Base-by-base conservation (phyloP, 2,329 filamentous ascomycete genomes). In the Trichophyton rubrum region DNA sequence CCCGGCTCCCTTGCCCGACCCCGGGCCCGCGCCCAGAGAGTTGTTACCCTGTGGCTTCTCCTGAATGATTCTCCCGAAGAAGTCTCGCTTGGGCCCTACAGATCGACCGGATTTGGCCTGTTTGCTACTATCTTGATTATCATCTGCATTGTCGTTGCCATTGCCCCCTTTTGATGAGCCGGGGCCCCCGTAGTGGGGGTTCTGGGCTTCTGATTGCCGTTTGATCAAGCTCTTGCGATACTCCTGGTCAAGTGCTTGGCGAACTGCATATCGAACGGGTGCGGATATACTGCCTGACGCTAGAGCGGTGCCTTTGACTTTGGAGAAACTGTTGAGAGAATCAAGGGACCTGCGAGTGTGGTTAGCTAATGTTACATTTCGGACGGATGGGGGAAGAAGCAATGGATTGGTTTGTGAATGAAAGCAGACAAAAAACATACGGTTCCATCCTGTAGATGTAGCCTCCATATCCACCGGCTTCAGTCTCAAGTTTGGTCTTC, bases 361-460 rank as follows among this genome's bases (percentile, higher is more conserved):
- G 35, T 59, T 20, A 27, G 22, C 62, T n/a, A 27, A 30, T 43
- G 24, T 43, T n/a, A 43, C 40, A 17, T 43, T 43, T 43, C 33
- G 33, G 33, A 13, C 11, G 33, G 33, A 13, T 5, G 33, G 9
- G 33, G 3, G 3, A 3, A 2, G 0, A 38, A 38, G 8, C 4
- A 20, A 43, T 7, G 40, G 15, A 17, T 17, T n/a, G 15, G 15
- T 5, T n/a, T 30, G n/a, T 41, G 58, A 30, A 30, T 30, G 41
- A 45, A 15, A 47, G 56, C 15, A 60, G 24, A 38, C 22, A 11
- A 47, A 47, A 40, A n/a, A 85, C 87, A 80, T 77, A 91, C 81
- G 93, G 93, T 69, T 97, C 92, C 89, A 99, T 91, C 59, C 93
- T 85, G 73, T 95, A 97, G 7, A 95, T 86, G 81, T 85, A 97